A percentile compares a stretch with the other conserved stretches of the same genome.
phyloP scores from a whole-genome alignment of 805 yeast genomes.

The Cyberlindnera petersonii region DNA sequence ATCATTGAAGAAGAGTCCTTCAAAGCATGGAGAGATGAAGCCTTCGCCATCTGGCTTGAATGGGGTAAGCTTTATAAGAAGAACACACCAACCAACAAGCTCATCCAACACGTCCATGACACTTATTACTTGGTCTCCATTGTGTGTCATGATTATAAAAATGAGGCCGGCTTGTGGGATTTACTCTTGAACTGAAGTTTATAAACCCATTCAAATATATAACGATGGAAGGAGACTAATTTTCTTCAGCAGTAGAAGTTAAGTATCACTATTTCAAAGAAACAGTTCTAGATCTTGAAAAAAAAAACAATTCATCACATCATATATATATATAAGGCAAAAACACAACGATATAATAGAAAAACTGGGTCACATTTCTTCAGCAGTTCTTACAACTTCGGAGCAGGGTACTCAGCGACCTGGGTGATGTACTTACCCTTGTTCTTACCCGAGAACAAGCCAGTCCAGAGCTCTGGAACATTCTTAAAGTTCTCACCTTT shows the following conservation, averaged over 20 bases:
- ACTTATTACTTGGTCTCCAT: conserved; percentile 76
- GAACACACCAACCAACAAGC: conserved; percentile 47
- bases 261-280: no score
- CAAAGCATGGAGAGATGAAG: conserved; percentile 95
- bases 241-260: no score
- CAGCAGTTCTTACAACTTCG: no score
- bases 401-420: conserved; percentile 11
- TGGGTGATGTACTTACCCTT: conserved; percentile 50
- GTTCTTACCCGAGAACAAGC: conserved; percentile 42
- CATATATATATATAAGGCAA: background rate
- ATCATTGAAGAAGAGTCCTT: conserved; percentile 90
- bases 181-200: conserved; percentile 33
- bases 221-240: background rate
- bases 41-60: conserved; percentile 84
- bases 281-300: no score
- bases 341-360: background rate
- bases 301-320: background rate
- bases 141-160: conserved; percentile 77
- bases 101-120: conserved; percentile 58
- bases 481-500: conserved; percentile 38
- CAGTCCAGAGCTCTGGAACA: conserved; percentile 46
- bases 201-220: no score
- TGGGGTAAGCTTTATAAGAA: conserved; percentile 80
- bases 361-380: background rate
- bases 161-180: conserved; percentile 76